Evolutionary conservation across 768 basidiomycete genomes (phyloP).

Genomic region (Rhodotorula toruloides): DNA sequence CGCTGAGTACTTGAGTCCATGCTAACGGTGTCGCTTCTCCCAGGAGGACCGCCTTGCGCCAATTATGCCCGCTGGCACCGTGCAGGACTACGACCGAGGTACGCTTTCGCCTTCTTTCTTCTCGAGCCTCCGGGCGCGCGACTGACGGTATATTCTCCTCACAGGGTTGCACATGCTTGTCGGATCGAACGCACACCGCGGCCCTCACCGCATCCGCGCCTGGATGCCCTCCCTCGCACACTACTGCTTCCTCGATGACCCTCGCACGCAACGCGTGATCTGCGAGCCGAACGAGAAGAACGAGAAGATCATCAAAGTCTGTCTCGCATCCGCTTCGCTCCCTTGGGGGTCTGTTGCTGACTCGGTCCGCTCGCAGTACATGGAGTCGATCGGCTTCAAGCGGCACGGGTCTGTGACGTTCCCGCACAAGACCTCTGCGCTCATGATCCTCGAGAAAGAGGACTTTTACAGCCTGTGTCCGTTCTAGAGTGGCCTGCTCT

Average conservation of each 20-base stretch:
- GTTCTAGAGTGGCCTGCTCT: slow-evolving; percentile 2
- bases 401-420: slow-evolving; percentile 32
- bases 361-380: slow-evolving; percentile 11
- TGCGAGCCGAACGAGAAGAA: slow-evolving; percentile 40
- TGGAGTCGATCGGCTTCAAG: slow-evolving; percentile 36
- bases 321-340: neutral
- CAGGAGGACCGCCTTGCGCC: slow-evolving; percentile 34
- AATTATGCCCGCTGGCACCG: slow-evolving; percentile 18
- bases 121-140: neutral
- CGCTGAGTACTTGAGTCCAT: neutral
- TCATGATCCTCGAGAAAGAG: slow-evolving; percentile 36
- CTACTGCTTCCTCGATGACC: slow-evolving; percentile 39
- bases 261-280: slow-evolving; percentile 35
- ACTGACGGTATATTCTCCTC: neutral
- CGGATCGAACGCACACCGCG: slow-evolving; percentile 33
- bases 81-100: slow-evolving; percentile 36
- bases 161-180: slow-evolving; percentile 39
- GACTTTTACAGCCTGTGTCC: slow-evolving; percentile 31
- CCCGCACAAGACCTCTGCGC: slow-evolving; percentile 37
- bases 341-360: neutral
- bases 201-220: slow-evolving; percentile 36
- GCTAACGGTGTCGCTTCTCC: neutral
- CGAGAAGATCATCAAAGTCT: slow-evolving; percentile 28
- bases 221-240: slow-evolving; percentile 39
- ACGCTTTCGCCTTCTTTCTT: no score